These are phyloP conservation scores for Rhizopogon roseolus DNA, from an alignment of 768 basidiomycete species.

Conservation along the genomic window DNA sequence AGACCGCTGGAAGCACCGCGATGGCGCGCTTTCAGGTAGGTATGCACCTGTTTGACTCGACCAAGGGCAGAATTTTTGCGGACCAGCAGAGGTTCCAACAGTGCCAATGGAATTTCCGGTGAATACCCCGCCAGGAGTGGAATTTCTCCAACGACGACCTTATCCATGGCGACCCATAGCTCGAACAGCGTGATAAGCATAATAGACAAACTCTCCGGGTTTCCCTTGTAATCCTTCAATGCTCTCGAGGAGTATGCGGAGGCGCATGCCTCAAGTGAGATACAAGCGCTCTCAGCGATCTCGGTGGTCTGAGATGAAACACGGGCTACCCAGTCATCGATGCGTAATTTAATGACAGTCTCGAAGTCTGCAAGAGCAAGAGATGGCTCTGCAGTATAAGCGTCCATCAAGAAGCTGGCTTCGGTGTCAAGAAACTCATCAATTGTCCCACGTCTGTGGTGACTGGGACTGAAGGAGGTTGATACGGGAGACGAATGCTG, in stretches of 20 bases:
- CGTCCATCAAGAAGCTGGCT: slow-evolving; percentile 8
- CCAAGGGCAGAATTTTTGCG: slow-evolving; percentile 21
- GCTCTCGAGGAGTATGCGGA: slow-evolving; percentile 25
- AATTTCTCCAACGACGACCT: slow-evolving; percentile 9
- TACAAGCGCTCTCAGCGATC: slow-evolving; percentile 10
- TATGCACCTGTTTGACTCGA: slow-evolving; percentile 20
- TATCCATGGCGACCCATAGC: slow-evolving; percentile 34
- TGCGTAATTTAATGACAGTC: slow-evolving; percentile 18
- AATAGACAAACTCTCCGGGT: slow-evolving; percentile 35
- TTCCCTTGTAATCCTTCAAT: slow-evolving; percentile 18
- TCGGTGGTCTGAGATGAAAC: slow-evolving; percentile 1
- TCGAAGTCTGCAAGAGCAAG: slow-evolving; percentile 34
- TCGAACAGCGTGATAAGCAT: slow-evolving; percentile 37
- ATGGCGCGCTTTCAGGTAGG: slow-evolving; percentile 30
- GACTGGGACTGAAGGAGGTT: not conserved
- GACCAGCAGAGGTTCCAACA: slow-evolving; percentile 25
- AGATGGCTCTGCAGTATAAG: slow-evolving; percentile 8
- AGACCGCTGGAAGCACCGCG: slow-evolving; percentile 3
- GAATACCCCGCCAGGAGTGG: slow-evolving; percentile 27
- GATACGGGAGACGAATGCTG: too few relatives aligned
- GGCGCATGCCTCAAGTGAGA: slow-evolving; percentile 17
- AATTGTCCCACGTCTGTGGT: slow-evolving; percentile 9
- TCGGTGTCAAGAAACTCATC: slow-evolving; percentile 12
- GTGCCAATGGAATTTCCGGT: slow-evolving; percentile 24
- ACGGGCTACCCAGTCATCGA: slow-evolving; percentile 30